Evolutionary conservation across 2,329 filamentous ascomycete species (phyloP).

Genomic region (Apiospora sp.): DNA sequence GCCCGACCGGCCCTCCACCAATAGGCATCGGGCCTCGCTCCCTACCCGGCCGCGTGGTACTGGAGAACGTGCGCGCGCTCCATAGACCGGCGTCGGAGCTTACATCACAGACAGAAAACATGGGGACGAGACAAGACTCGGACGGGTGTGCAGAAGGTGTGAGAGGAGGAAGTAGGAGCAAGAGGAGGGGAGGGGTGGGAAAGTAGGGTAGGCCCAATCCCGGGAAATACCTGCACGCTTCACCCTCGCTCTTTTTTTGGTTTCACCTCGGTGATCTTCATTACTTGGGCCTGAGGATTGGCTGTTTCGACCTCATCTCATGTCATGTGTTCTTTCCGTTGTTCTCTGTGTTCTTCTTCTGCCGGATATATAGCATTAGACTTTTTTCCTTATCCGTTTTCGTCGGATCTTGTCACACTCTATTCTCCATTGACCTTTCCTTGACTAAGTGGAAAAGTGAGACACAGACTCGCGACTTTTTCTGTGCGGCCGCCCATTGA

Average conservation of each 20-base stretch:
- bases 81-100: too few relatives aligned
- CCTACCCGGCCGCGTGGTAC: too few relatives aligned
- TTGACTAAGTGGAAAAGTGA: too few relatives aligned
- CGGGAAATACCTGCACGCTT: background rate
- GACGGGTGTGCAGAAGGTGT: too few relatives aligned
- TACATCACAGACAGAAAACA: too few relatives aligned
- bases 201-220: background rate
- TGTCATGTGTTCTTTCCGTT: background rate
- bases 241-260: background rate
- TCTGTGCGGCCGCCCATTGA: background rate
- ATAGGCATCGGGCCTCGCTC: too few relatives aligned
- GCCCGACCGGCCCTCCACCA: too few relatives aligned
- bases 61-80: too few relatives aligned
- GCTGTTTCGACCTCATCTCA: background rate
- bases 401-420: background rate
- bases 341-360: background rate
- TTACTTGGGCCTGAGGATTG: background rate
- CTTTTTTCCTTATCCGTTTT: background rate
- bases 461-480: background rate
- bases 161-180: too few relatives aligned
- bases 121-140: background rate
- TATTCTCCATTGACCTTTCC: background rate
- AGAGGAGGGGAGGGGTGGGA: background rate
- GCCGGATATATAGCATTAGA: background rate
- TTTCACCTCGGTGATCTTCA: constrained; percentile 12